A percentile compares a stretch with the other conserved stretches of the same genome.
Conservation (phyloP, 2,329 filamentous ascomycete species). For the Trichophaea hybrida region DNA sequence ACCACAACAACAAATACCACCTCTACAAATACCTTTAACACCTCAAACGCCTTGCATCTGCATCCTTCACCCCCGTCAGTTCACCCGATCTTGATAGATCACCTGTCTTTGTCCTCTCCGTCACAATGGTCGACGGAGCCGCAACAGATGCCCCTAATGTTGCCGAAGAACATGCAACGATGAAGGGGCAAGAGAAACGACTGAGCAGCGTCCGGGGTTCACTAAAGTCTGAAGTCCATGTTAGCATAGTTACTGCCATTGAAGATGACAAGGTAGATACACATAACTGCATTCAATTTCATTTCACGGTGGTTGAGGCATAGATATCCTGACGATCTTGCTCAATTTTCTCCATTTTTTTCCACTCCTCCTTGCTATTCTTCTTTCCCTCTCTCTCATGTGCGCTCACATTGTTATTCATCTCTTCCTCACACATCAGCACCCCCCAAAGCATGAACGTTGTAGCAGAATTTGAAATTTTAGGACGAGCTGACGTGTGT, state of each 20-base stretch:
- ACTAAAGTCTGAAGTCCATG: neutral
- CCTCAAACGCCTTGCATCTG: neutral
- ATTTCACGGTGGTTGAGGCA: neutral
- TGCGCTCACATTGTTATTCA: neutral
- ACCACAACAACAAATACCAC: neutral
- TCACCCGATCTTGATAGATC: neutral
- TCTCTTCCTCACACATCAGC: neutral
- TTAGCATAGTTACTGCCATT: neutral
- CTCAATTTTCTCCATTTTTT: too few species aligned
- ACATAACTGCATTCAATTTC: neutral
- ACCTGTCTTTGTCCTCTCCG: neutral
- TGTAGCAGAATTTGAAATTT: neutral
- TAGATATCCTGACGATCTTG: too few species aligned
- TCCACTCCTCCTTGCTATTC: too few species aligned
- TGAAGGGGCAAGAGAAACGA: neutral
- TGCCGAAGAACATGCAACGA: neutral
- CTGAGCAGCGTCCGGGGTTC: neutral
- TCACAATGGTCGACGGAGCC: neutral
- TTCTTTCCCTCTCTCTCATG: too few species aligned
- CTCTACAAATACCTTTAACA: neutral
- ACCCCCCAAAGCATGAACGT: neutral
- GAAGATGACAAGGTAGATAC: neutral
- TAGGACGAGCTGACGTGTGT: constrained; percentile 11
- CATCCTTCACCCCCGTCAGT: neutral
- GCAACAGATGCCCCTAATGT: neutral